Conservation (phyloP, 169 alveolate species). For the Cystoisospora suis region DNA sequence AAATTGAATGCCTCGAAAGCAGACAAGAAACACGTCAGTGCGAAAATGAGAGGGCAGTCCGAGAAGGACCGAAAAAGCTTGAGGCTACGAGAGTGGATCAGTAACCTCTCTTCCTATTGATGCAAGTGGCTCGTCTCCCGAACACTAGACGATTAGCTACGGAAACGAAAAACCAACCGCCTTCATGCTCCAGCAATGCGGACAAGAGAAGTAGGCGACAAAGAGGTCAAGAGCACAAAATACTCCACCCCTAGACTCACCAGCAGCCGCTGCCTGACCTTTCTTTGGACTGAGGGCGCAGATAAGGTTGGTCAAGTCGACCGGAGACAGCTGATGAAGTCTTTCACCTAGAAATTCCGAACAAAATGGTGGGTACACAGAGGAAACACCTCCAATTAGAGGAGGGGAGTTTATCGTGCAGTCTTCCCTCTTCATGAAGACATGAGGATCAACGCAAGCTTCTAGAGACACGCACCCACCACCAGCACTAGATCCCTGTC, state of each 20-base stretch:
- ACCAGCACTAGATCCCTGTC: not conserved
- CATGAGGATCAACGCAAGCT: too few relatives aligned
- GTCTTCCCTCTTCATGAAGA: not conserved
- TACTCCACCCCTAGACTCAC: not conserved
- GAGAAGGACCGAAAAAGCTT: too few relatives aligned
- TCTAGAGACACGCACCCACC: too few relatives aligned
- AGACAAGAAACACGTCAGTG: too few relatives aligned
- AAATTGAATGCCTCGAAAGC: too few relatives aligned
- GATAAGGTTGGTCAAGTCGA: constrained; percentile 13
- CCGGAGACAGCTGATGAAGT: not conserved
- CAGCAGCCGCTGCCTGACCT: not conserved
- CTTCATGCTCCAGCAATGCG: too few relatives aligned
- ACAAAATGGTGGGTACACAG: not conserved
- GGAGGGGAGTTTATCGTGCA: not conserved
- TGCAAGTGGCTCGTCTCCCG: too few relatives aligned
- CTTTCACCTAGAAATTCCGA: not conserved
- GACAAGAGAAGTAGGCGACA: not conserved
- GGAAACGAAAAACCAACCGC: too few relatives aligned
- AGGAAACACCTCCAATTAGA: not conserved
- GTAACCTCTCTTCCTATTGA: too few relatives aligned
- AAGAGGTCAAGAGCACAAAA: not conserved
- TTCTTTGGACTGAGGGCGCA: not conserved
- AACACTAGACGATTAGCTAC: too few relatives aligned
- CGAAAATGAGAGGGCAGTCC: too few relatives aligned
- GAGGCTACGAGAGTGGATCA: too few relatives aligned